phyloP scores from a whole-genome alignment of 352 stramenopile genomes.

The Globisporangium abappressorium region DNA sequence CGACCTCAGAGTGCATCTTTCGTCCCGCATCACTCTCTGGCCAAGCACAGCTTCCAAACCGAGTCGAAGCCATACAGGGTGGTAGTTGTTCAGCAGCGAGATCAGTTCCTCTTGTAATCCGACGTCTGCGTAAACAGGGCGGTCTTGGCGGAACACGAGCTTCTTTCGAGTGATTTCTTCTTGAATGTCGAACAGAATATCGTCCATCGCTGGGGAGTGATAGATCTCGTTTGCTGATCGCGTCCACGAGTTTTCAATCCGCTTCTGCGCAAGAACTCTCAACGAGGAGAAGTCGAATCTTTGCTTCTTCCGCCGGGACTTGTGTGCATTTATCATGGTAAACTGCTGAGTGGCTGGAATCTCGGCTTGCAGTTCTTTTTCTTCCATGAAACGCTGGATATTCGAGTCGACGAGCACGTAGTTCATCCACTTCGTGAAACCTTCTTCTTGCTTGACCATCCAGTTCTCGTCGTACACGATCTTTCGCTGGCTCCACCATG shows the following conservation, averaged over 20 bases:
- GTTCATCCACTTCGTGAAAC: slow-evolving; percentile 88
- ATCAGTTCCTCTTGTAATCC: slow-evolving; percentile 86
- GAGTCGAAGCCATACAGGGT: slow-evolving; percentile 89
- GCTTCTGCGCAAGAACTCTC: slow-evolving; percentile 66
- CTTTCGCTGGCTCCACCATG: slow-evolving; percentile 75
- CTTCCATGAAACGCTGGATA: slow-evolving; percentile 33
- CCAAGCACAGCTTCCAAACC: slow-evolving; percentile 88
- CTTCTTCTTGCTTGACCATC: slow-evolving; percentile 77
- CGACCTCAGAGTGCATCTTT: slow-evolving; percentile 51
- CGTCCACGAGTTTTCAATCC: slow-evolving; percentile 64
- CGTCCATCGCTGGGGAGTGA: slow-evolving; percentile 43
- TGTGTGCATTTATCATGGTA: not conserved
- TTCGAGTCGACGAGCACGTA: slow-evolving; percentile 72
- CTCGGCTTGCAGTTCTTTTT: slow-evolving; percentile 24
- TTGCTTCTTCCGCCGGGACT: slow-evolving; percentile 14
- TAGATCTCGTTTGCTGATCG: slow-evolving; percentile 61
- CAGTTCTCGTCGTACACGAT: slow-evolving; percentile 72
- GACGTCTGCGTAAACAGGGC: slow-evolving; percentile 89
- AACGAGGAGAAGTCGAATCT: slow-evolving; percentile 67
- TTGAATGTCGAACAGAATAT: slow-evolving; percentile 60
- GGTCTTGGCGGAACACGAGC: slow-evolving; percentile 82
- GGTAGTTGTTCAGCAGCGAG: slow-evolving; percentile 87
- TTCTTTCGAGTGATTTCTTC: slow-evolving; percentile 70
- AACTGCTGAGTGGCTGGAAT: not conserved
- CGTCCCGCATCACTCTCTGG: slow-evolving; percentile 44